A percentile compares a stretch with the other conserved stretches of the same genome.
Conservation (phyloP, 257 asterid genomes). For the Rauvolfia tetraphylla region DNA sequence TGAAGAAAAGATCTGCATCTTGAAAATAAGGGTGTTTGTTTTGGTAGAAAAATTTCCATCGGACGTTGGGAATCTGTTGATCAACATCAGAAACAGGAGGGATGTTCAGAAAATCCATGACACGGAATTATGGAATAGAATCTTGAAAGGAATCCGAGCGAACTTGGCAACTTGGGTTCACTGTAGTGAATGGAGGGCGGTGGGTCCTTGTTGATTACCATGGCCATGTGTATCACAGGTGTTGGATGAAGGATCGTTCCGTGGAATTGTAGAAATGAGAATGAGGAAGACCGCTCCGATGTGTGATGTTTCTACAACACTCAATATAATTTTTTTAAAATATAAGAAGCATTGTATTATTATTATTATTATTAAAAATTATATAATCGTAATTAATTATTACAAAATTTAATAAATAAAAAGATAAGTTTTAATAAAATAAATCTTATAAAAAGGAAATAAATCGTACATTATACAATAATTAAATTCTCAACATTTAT, state of each 20-base stretch:
- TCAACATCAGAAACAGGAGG: not conserved
- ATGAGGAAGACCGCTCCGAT: not conserved
- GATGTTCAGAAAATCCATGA: constrained; percentile 4
- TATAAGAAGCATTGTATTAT: no score
- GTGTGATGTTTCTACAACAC: no score
- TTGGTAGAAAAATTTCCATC: not conserved
- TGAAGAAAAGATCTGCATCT: not conserved
- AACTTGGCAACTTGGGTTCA: not conserved
- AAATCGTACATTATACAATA: no score
- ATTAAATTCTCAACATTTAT: no score
- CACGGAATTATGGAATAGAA: constrained; percentile 10
- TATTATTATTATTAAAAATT: no score
- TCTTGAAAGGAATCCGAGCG: not conserved
- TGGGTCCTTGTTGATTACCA: not conserved
- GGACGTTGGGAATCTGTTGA: not conserved
- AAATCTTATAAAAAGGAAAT: no score
- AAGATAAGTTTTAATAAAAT: no score
- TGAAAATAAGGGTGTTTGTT: not conserved
- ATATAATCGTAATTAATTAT: no score
- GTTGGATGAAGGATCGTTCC: not conserved
- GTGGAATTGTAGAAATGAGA: not conserved
- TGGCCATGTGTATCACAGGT: not conserved
- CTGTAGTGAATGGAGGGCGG: constrained; percentile 9
- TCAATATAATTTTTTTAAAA: no score
- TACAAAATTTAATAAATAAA: no score